A percentile compares a stretch with the other conserved stretches of the same genome.
Evolutionary conservation across 495 filamentous ascomycete species (phyloP).

Genomic region (Aspergillus sclerotioniger): DNA sequence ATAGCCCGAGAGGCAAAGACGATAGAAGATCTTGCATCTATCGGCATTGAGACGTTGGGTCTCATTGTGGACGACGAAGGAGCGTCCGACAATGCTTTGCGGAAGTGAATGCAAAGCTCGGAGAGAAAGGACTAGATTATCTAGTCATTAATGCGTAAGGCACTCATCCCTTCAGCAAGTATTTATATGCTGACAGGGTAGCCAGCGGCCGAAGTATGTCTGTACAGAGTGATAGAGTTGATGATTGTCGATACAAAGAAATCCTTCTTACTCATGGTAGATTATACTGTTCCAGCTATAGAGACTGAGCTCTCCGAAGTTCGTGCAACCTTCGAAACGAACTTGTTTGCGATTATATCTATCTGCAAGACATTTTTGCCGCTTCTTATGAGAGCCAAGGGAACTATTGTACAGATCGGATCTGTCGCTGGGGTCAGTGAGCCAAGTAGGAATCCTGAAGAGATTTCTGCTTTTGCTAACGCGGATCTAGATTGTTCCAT

Average conservation of each 20-base stretch:
- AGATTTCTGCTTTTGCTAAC: not conserved
- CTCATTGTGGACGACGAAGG: constrained; percentile 49
- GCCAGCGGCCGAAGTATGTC: constrained; percentile 40
- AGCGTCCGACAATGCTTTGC: constrained; percentile 45
- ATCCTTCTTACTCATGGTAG: constrained; percentile 22
- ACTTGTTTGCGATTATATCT: constrained; percentile 57
- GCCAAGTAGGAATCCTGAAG: not conserved
- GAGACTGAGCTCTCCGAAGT: constrained; percentile 54
- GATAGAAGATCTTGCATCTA: constrained; percentile 43
- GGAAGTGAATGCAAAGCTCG: constrained; percentile 42
- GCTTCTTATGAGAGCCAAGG: constrained; percentile 55
- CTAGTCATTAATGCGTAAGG: constrained; percentile 63
- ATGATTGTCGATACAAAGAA: not conserved
- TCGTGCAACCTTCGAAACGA: constrained; percentile 53
- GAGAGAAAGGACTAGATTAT: constrained; percentile 50
- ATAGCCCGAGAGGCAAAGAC: constrained; percentile 52
- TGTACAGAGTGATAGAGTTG: not conserved
- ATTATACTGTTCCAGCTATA: constrained; percentile 62
- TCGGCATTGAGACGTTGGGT: constrained; percentile 54
- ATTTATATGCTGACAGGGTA: constrained; percentile 11
- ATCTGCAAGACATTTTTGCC: constrained; percentile 60
- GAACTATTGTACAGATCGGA: constrained; percentile 62
- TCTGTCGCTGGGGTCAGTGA: constrained; percentile 47
- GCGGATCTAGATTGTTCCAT: constrained; percentile 44
- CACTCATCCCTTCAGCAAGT: not conserved